Conservation (phyloP, 2,329 filamentous ascomycete species). For the Lojkania enalia region DNA sequence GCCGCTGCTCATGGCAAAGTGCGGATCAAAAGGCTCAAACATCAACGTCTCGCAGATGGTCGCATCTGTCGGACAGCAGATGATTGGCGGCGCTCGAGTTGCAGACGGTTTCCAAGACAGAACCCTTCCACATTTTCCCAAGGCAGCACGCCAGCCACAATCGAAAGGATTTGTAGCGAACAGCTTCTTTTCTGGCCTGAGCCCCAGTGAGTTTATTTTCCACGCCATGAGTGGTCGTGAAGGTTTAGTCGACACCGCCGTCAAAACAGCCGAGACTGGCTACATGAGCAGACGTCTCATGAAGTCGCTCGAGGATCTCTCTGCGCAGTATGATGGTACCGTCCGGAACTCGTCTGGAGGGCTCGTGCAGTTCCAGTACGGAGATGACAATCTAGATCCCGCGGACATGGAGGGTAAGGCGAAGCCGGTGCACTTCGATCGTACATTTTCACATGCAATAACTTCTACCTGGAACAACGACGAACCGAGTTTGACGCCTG, state of each 20-base stretch:
- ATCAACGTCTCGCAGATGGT: conserved; percentile 99
- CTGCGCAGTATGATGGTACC: conserved; percentile 90
- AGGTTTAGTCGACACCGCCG: conserved; percentile 96
- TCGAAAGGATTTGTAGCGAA: conserved; percentile 97
- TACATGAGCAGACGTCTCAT: conserved; percentile 98
- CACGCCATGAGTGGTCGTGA: conserved; percentile 98
- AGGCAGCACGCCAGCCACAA: conserved; percentile 86
- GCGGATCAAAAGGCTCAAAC: conserved; percentile 92
- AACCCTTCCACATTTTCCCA: conserved; percentile 91
- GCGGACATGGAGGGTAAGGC: conserved; percentile 97
- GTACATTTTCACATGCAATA: conserved; percentile 81
- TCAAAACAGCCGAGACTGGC: conserved; percentile 97
- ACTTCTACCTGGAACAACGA: conserved; percentile 78
- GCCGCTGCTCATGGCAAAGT: conserved; percentile 94
- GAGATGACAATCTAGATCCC: conserved; percentile 92
- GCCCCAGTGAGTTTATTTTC: conserved; percentile 93
- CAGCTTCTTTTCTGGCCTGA: conserved; percentile 92
- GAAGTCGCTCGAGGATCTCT: conserved; percentile 96
- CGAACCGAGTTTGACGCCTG: conserved; percentile 72
- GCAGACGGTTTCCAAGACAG: conserved; percentile 95
- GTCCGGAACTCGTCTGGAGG: conserved; percentile 86
- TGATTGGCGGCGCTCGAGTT: conserved; percentile 92
- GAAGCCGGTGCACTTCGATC: conserved; percentile 87
- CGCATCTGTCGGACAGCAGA: conserved; percentile 94
- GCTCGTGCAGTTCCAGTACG: conserved; percentile 96